phyloP scores from a whole-genome alignment of 257 asterid species.

The Craterostigma plantagineum region DNA sequence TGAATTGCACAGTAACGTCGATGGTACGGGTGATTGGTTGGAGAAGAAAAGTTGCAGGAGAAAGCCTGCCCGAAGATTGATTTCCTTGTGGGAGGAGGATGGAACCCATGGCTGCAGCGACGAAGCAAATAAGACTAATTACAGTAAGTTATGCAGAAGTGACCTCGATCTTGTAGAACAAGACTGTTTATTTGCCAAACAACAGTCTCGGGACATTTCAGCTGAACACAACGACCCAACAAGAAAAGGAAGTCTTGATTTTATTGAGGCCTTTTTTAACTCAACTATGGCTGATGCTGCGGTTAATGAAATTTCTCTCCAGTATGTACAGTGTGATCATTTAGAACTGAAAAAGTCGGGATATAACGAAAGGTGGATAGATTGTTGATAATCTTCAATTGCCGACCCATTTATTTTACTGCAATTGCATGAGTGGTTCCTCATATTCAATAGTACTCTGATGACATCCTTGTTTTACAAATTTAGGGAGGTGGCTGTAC shows the following conservation, averaged over 20 bases:
- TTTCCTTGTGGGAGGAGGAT: slow-evolving; percentile 52
- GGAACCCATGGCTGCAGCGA: slow-evolving; percentile 16
- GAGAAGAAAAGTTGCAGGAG: slow-evolving; percentile 27
- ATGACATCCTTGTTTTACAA: not conserved
- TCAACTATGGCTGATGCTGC: slow-evolving; percentile 22
- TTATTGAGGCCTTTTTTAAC: slow-evolving; percentile 18
- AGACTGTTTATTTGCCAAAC: slow-evolving; percentile 9
- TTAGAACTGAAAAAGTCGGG: slow-evolving; percentile 21
- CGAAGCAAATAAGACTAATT: slow-evolving; percentile 19
- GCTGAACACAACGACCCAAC: slow-evolving; percentile 7
- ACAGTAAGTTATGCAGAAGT: slow-evolving; percentile 18
- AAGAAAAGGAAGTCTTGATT: slow-evolving; percentile 10
- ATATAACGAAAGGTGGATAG: slow-evolving; percentile 32
- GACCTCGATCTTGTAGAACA: slow-evolving; percentile 13
- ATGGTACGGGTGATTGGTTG: slow-evolving; percentile 22
- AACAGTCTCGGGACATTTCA: slow-evolving; percentile 10
- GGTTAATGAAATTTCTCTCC: slow-evolving; percentile 21
- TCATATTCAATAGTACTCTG: not conserved
- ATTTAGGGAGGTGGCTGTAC: slow-evolving; percentile 24
- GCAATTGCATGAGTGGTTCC: slow-evolving; percentile 3
- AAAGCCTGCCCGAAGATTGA: slow-evolving; percentile 42
- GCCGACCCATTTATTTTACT: not conserved
- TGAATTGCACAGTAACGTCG: slow-evolving; percentile 12
- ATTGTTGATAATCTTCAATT: no score
- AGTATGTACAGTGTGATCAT: slow-evolving; percentile 21